Base-by-base conservation (phyloP, 2,329 filamentous ascomycete species). In the Chrysoporthe austroafricana region DNA sequence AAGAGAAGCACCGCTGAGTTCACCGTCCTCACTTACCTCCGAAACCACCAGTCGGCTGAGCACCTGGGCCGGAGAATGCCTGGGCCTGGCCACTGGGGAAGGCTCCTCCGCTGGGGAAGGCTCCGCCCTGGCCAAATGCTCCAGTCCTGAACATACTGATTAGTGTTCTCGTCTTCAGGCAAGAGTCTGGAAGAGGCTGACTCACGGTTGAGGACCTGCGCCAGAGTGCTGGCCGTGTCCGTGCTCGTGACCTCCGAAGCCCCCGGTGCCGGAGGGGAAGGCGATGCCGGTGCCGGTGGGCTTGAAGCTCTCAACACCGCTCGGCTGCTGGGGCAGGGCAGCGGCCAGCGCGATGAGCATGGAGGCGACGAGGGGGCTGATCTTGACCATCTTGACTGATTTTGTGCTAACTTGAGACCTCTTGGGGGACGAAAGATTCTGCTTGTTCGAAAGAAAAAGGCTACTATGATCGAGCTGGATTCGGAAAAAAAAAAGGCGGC, bases 351-450 rank as follows among this genome's bases (percentile, higher is more conserved):
- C 54, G 21, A 69, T 18, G 58, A 69, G 64, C 42, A 69, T 46
- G 39, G 68, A 65, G 21, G 65, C 68, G 21, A 69, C n/a, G 58
- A 69, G 64, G 62, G 68, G 64, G 42, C 48, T 67, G 65, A 69
- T 67, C 68, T 69, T 69, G 68, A 69, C 68, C 68, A 69, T 69
- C 14, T 67, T 69, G 68, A 67, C 58, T 62, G 67, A 50, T 63
- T 67, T 69, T n/a, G 57, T 52, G 39, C 52, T n/a, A 16, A 21
- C 6, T 26, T 21, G 21, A 26, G 54, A 34, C 26, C 14, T 26
- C 6, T 16, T 60, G 57, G 21, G 2, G 1, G 14, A 8, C 11
- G 21, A 18, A n/a, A 34, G 50, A 50, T 36, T 16, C 50, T 62
- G 42, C 11, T 44, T 58, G 58, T 50, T 64, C 44, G 48, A 56